Conservation (phyloP, 192 early-diverging fungal genomes). For the Haplosporangium gracile region DNA sequence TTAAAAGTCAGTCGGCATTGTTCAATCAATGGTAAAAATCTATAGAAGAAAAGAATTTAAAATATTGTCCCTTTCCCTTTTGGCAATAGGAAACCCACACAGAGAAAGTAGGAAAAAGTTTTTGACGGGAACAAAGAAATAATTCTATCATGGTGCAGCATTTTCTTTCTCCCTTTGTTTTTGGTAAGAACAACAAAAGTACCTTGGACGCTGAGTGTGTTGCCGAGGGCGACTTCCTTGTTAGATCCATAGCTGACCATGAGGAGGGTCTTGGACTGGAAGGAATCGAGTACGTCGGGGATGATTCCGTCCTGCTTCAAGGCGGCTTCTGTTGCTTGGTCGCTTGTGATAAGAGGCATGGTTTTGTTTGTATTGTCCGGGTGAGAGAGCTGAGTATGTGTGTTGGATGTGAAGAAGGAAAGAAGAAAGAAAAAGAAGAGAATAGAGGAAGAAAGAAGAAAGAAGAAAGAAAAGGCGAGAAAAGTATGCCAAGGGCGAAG, state of each 20-base stretch:
- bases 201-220: conserved; percentile 42
- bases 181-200: not conserved
- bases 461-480: not conserved
- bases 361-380: conserved; percentile 1
- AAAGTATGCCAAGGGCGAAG: not conserved
- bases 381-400: not conserved
- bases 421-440: not conserved
- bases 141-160: not conserved
- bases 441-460: not conserved
- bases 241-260: conserved; percentile 28
- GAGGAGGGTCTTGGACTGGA: conserved; percentile 32
- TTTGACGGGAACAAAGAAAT: not conserved
- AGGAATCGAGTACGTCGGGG: conserved; percentile 57
- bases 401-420: not conserved
- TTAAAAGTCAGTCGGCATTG: not conserved
- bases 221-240: conserved; percentile 43
- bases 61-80: not conserved
- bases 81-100: not conserved
- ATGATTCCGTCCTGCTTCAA: conserved; percentile 58
- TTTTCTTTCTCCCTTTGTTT: not conserved
- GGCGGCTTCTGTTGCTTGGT: conserved; percentile 49
- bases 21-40: not conserved
- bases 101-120: not conserved
- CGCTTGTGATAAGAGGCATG: conserved; percentile 63
- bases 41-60: not conserved